phyloP scores from a whole-genome alignment of 1,284 basidiomycete species.

The Cutaneotrichosporon sp. region DNA sequence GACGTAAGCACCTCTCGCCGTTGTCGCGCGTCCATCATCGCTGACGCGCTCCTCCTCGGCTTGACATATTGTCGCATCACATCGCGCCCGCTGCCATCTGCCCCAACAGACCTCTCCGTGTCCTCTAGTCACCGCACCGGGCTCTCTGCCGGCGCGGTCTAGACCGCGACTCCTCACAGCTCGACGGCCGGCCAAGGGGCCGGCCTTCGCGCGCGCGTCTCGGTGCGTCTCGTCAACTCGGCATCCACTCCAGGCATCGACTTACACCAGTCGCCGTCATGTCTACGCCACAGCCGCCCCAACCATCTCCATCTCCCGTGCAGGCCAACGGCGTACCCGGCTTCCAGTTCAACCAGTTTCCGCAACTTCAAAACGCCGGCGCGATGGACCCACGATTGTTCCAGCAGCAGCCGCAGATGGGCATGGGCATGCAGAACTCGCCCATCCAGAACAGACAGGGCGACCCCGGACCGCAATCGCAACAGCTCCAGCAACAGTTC shows the following conservation, averaged over 20 bases:
- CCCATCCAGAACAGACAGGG: constrained; percentile 15
- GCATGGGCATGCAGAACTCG: constrained; percentile 11
- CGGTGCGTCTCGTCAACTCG: constrained; percentile 5
- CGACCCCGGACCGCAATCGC: constrained; percentile 17
- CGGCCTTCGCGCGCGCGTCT: constrained; percentile 24
- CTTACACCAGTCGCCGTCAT: constrained; percentile 17
- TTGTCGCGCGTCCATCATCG: neutral
- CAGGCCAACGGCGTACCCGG: constrained; percentile 18
- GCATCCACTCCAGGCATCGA: neutral
- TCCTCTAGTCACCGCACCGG: constrained; percentile 17
- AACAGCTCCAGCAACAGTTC: constrained; percentile 20
- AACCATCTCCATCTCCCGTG: constrained; percentile 23
- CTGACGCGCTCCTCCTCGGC: constrained; percentile 1
- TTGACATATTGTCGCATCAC: neutral
- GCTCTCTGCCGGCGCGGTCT: constrained; percentile 20
- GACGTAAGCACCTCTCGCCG: neutral
- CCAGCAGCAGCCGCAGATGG: constrained; percentile 22
- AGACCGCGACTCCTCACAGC: constrained; percentile 4
- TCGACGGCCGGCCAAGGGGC: constrained; percentile 26
- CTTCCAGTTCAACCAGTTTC: constrained; percentile 22
- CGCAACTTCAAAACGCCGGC: constrained; percentile 17
- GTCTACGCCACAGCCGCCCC: constrained; percentile 30
- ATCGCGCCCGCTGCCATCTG: neutral
- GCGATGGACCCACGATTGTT: constrained; percentile 28
- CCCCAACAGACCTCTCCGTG: neutral